These are phyloP conservation scores for Senna siamea DNA, from an alignment of 306 rosid genomes.

Conservation along the genomic window DNA sequence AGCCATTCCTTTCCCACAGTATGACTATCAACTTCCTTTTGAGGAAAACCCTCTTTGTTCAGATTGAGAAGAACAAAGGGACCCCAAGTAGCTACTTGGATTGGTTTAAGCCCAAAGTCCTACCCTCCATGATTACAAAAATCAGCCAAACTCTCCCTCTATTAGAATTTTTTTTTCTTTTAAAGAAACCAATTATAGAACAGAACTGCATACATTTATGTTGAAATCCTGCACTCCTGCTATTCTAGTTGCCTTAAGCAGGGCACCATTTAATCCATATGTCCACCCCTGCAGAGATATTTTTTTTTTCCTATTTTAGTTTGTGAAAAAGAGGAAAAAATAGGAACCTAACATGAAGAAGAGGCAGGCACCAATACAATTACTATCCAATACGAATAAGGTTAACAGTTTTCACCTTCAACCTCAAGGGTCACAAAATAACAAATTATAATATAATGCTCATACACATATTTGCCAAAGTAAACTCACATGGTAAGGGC, in stretches of 20 bases:
- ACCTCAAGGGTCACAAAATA: slow-evolving; percentile 8
- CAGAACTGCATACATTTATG: slow-evolving; percentile 59
- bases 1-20: slow-evolving; percentile 74
- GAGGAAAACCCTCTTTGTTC: slow-evolving; percentile 44
- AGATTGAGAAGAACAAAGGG: slow-evolving; percentile 84
- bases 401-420: slow-evolving; percentile 20
- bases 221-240: slow-evolving; percentile 75
- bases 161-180: not conserved
- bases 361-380: slow-evolving; percentile 6
- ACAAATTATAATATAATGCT: slow-evolving; percentile 1
- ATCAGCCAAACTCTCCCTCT: slow-evolving; percentile 42
- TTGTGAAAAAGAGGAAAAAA: slow-evolving; percentile 4
- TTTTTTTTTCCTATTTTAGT: slow-evolving; percentile 7
- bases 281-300: slow-evolving; percentile 85
- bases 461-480: not conserved
- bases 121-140: slow-evolving; percentile 57
- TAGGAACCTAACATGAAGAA: slow-evolving; percentile 31
- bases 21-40: slow-evolving; percentile 41
- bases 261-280: slow-evolving; percentile 81
- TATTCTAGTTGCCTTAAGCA: slow-evolving; percentile 77
- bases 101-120: slow-evolving; percentile 81
- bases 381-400: slow-evolving; percentile 13
- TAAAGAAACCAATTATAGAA: slow-evolving; percentile 26
- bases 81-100: slow-evolving; percentile 82
- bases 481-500: slow-evolving; percentile 92